Evolutionary conservation across 495 filamentous ascomycete genomes (phyloP).

Genomic region (Hypoxylon trugodes): DNA sequence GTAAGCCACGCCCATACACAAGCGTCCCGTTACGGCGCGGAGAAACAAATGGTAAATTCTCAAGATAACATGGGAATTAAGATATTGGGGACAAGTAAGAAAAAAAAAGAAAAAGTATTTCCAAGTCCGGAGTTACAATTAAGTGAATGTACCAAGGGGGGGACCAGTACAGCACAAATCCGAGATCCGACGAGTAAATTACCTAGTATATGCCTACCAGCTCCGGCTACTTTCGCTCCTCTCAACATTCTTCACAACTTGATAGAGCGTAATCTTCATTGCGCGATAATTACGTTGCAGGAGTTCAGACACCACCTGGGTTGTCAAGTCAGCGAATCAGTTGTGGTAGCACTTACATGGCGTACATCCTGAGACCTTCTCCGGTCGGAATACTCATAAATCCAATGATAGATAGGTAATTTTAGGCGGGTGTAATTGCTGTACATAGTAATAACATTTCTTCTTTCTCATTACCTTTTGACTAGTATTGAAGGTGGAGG

Average conservation of each 20-base stretch:
- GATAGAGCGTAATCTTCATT: conserved; percentile 29
- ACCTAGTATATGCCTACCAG: conserved; percentile 12
- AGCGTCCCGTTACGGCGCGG: conserved; percentile 38
- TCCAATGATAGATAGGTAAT: conserved; percentile 21
- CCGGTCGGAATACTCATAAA: conserved; percentile 22
- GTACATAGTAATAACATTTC: conserved; percentile 24
- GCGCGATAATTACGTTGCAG: conserved; percentile 39
- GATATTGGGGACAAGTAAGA: too few relatives aligned
- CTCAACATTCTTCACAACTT: not conserved
- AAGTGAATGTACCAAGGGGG: conserved; percentile 17
- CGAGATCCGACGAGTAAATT: conserved; percentile 27
- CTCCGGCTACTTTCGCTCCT: conserved; percentile 11
- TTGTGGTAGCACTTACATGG: conserved; percentile 35
- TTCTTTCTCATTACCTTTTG: conserved; percentile 7
- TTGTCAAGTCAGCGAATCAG: conserved; percentile 30
- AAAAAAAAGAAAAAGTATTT: conserved; percentile 24
- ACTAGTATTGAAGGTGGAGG: conserved; percentile 22
- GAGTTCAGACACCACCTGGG: conserved; percentile 16
- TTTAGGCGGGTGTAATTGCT: conserved; percentile 34
- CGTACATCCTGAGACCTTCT: conserved; percentile 20
- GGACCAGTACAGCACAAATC: conserved; percentile 20
- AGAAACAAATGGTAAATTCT: conserved; percentile 29
- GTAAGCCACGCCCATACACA: conserved; percentile 23
- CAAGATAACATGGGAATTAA: conserved; percentile 33
- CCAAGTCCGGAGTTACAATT: conserved; percentile 33